A percentile compares a stretch with the other conserved stretches of the same genome.
Evolutionary conservation across 306 rosid species (phyloP).

Genomic region (Quercus parvula): DNA sequence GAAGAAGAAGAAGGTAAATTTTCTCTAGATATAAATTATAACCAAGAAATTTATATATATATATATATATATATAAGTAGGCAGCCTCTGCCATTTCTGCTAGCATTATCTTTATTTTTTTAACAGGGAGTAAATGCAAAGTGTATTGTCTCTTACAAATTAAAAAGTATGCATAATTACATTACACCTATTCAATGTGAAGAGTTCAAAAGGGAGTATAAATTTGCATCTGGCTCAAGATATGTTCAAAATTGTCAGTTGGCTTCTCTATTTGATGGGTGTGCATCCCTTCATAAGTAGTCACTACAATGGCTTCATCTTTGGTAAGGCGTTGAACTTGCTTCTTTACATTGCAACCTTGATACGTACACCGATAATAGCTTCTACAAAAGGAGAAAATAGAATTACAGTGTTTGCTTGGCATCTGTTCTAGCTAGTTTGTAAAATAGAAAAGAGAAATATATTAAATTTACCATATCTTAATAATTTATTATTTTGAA

Average conservation of each 20-base stretch:
- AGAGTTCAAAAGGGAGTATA: slow-evolving; percentile 54
- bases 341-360: slow-evolving; percentile 91
- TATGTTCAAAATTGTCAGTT: slow-evolving; percentile 81
- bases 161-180: not conserved
- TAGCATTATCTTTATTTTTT: not conserved
- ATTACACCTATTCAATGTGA: not conserved
- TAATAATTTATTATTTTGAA: too few species aligned
- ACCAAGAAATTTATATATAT: not conserved
- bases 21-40: too few species aligned
- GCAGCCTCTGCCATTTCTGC: not conserved
- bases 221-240: slow-evolving; percentile 84
- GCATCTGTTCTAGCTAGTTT: not conserved
- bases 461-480: too few species aligned
- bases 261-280: slow-evolving; percentile 72
- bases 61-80: not conserved
- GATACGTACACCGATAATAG: slow-evolving; percentile 84
- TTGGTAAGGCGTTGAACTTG: slow-evolving; percentile 82
- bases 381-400: slow-evolving; percentile 42
- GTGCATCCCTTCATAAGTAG: slow-evolving; percentile 89
- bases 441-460: too few species aligned
- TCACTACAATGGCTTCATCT: slow-evolving; percentile 86
- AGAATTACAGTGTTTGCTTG: not conserved
- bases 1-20: not conserved
- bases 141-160: not conserved
- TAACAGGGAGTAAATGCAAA: not conserved